These are phyloP conservation scores for Cylindrotheca closterium DNA, from an alignment of 108 stramenopile genomes.

Conservation along the genomic window DNA sequence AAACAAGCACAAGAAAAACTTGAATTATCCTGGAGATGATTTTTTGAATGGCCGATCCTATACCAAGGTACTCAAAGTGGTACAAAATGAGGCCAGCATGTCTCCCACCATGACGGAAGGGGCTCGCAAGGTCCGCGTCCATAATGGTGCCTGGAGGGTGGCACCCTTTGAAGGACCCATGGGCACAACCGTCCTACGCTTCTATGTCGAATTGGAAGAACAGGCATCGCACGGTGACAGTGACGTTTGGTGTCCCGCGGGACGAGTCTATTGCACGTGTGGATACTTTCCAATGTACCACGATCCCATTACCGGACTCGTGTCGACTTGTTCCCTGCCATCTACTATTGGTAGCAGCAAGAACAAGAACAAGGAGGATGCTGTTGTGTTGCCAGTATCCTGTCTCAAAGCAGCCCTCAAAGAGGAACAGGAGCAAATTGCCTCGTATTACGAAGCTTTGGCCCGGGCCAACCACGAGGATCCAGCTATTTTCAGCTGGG, in stretches of 20 bases:
- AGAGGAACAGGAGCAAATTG: conserved; percentile 41
- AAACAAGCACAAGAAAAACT: too few species aligned
- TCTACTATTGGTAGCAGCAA: too few species aligned
- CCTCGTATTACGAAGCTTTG: conserved; percentile 29
- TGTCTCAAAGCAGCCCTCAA: conserved; percentile 37
- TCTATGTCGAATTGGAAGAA: conserved; percentile 69
- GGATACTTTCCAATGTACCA: conserved; percentile 69
- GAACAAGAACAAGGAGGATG: too few species aligned
- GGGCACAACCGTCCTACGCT: conserved; percentile 64
- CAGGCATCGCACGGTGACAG: conserved; percentile 38
- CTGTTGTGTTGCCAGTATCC: too few species aligned
- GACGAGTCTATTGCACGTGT: conserved; percentile 74
- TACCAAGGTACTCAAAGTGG: conserved; percentile 53
- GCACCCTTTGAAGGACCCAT: conserved; percentile 59
- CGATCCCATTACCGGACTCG: conserved; percentile 1
- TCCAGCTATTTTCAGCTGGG: conserved; percentile 23
- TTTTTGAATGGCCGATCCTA: conserved; percentile 51
- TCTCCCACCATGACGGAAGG: conserved; percentile 56
- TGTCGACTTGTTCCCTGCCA: too few species aligned
- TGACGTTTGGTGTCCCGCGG: conserved; percentile 67
- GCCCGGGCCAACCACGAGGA: conserved; percentile 16
- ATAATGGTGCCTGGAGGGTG: conserved; percentile 69
- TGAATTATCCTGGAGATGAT: conserved; percentile 66
- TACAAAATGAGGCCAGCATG: conserved; percentile 31
- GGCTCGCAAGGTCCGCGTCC: conserved; percentile 30